Base-by-base conservation (phyloP, 148 eudicot species). In the Rhododendron ovatum region DNA sequence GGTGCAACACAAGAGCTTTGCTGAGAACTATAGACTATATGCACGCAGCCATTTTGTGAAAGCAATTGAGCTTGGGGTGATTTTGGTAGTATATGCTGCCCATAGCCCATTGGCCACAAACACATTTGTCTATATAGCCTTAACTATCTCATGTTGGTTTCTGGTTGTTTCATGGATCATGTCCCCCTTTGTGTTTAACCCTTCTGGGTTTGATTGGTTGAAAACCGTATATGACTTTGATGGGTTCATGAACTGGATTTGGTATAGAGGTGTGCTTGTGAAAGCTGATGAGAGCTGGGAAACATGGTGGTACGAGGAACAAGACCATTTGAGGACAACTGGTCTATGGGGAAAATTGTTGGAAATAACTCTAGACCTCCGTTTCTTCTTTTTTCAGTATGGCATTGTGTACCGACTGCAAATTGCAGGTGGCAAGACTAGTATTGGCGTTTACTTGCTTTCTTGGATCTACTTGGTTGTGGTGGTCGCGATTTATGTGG, bases 231-330 rank as follows among this genome's bases (percentile, higher is more conserved):
- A 96, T 43, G 99, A 96, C 61, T 96, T 95, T 69, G 92, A 93
- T 22, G 98, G 92, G 82, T 96, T 96, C 78, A 89, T 96, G 75
- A 91, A 86, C 45, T 96, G 99, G 99, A 83, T 96, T 85, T 96
- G 96, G 95, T 92, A 83, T 83, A 92, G 87, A 11, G 98, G 99
- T 30, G 92, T 93, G 83, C 90, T 94, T 20, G 91, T 89, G 10
- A 94, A 90, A 90, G 93, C 98, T 13, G 99, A 96, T 26, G 87
- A 90, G 85, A 93, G 99, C 88, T 96, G 99, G 99, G 99, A 96
- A 91, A 94, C 96, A 7, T 96, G 99, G 99, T 96, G 99, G 99
- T 93, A 94, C 71, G 99, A 96, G 85, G 99, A 96, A 83, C 99
- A 96, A 79, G 98, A 95, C 77, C 99, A 96, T 89, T 93, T 96